phyloP scores from a whole-genome alignment of 116 monocot species.

The Iris pallida region DNA sequence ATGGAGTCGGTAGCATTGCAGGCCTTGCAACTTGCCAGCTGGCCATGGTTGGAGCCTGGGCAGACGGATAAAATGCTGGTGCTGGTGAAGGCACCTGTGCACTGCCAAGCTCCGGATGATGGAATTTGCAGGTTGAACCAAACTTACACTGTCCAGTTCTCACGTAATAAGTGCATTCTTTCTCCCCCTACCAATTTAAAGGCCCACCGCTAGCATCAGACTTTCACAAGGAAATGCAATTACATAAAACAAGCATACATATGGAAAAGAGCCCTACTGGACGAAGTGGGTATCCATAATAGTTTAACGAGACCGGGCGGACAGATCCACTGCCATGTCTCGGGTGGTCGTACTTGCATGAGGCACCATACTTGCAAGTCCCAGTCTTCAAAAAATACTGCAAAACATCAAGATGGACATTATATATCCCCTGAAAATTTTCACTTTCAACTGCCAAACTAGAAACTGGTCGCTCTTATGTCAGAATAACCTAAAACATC shows the following conservation, averaged over 20 bases:
- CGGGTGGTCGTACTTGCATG: conserved; percentile 84
- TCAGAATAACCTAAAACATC: too few relatives aligned
- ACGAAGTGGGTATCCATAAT: conserved; percentile 63
- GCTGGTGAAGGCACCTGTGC: conserved; percentile 31
- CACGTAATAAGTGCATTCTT: conserved; percentile 87
- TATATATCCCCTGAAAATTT: too few relatives aligned
- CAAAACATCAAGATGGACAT: conserved; percentile 1
- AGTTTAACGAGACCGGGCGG: conserved; percentile 42
- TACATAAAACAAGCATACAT: not conserved
- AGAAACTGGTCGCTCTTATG: too few relatives aligned
- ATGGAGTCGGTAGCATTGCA: conserved; percentile 36
- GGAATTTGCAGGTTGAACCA: conserved; percentile 82
- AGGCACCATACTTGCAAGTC: conserved; percentile 71
- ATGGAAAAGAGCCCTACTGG: conserved; percentile 42
- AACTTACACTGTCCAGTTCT: conserved; percentile 91
- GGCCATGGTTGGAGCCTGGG: conserved; percentile 35
- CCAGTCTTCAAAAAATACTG: conserved; percentile 90
- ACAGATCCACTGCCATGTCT: conserved; percentile 42
- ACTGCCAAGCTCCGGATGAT: conserved; percentile 62
- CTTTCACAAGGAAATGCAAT: not conserved
- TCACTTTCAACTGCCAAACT: too few relatives aligned
- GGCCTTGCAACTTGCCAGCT: conserved; percentile 56
- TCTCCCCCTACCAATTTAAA: conserved; percentile 66
- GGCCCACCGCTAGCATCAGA: not conserved
- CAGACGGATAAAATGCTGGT: conserved; percentile 50